A percentile compares a stretch with the other conserved stretches of the same genome.
Evolutionary conservation across 257 asterid genomes (phyloP).

Genomic region (Solanum stenotomum): DNA sequence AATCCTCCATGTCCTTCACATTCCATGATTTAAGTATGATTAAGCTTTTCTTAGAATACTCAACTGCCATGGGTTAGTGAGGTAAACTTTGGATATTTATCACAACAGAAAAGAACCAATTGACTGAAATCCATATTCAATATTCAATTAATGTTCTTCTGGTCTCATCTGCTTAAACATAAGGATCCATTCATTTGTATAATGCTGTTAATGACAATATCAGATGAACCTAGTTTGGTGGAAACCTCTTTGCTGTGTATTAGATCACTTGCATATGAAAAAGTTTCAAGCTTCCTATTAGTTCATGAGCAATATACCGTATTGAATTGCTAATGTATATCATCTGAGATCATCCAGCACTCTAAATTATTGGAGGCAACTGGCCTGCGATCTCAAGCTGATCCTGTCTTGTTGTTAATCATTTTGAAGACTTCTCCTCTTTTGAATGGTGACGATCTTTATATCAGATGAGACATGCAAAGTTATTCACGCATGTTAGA

Average conservation of each 20-base stretch:
- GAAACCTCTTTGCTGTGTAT: neutral
- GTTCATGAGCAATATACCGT: neutral
- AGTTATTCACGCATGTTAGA: too few species aligned
- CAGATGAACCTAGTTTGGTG: neutral
- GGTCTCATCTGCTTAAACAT: neutral
- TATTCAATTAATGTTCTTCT: neutral
- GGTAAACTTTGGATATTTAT: neutral
- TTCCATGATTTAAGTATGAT: too few species aligned
- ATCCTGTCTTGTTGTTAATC: neutral
- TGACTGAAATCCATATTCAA: neutral
- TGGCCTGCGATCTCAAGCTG: neutral
- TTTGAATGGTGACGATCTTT: too few species aligned
- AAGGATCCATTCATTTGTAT: neutral
- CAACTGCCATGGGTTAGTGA: too few species aligned
- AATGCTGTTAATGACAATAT: neutral
- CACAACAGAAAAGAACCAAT: neutral
- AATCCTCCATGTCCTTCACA: too few species aligned
- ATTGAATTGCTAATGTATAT: neutral
- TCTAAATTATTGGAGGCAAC: neutral
- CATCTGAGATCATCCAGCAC: neutral
- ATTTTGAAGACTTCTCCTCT: neutral
- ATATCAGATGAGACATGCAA: too few species aligned
- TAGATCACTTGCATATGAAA: neutral
- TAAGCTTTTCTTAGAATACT: too few species aligned
- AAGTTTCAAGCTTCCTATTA: neutral